These are phyloP conservation scores for Podaxis rugospora DNA, from an alignment of 768 basidiomycete species.

Conservation along the genomic window DNA sequence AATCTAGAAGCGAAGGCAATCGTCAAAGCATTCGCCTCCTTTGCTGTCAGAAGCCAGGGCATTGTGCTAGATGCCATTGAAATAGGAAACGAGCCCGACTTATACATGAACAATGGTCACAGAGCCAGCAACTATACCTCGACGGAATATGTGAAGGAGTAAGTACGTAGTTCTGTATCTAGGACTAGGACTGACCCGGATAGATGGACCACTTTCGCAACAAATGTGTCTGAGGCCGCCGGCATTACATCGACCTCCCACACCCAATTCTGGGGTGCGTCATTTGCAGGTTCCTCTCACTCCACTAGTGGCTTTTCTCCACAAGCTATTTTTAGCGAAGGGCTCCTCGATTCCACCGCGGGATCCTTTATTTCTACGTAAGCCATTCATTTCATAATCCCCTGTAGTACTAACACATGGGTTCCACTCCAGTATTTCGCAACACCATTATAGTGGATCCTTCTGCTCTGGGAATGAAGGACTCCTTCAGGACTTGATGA, in stretches of 20 bases:
- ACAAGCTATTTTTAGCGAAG: slow-evolving; percentile 49
- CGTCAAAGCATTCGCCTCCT: slow-evolving; percentile 40
- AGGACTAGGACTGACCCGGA: neutral
- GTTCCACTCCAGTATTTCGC: slow-evolving; percentile 42
- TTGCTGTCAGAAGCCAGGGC: slow-evolving; percentile 30
- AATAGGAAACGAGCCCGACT: slow-evolving; percentile 59
- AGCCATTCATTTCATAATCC: slow-evolving; percentile 14
- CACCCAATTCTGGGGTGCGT: slow-evolving; percentile 42
- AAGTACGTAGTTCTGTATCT: slow-evolving; percentile 17
- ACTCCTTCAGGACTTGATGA: slow-evolving; percentile 62
- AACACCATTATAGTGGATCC: slow-evolving; percentile 55
- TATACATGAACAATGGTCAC: slow-evolving; percentile 43
- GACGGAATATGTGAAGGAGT: slow-evolving; percentile 47
- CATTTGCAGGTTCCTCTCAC: slow-evolving; percentile 49
- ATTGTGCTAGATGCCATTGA: slow-evolving; percentile 55
- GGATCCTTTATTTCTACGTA: slow-evolving; percentile 53
- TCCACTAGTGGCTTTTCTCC: slow-evolving; percentile 51
- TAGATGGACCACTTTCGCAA: slow-evolving; percentile 53
- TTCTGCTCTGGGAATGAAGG: slow-evolving; percentile 54
- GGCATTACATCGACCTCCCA: slow-evolving; percentile 31
- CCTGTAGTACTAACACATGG: neutral
- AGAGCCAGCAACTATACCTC: slow-evolving; percentile 35
- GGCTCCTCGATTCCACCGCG: slow-evolving; percentile 42
- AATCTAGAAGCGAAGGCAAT: slow-evolving; percentile 46
- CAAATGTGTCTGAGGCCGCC: slow-evolving; percentile 39